Evolutionary conservation across 257 asterid species (phyloP), one percentile per base, ranked within the genome.

Genomic region (Craterostigma plantagineum): DNA sequence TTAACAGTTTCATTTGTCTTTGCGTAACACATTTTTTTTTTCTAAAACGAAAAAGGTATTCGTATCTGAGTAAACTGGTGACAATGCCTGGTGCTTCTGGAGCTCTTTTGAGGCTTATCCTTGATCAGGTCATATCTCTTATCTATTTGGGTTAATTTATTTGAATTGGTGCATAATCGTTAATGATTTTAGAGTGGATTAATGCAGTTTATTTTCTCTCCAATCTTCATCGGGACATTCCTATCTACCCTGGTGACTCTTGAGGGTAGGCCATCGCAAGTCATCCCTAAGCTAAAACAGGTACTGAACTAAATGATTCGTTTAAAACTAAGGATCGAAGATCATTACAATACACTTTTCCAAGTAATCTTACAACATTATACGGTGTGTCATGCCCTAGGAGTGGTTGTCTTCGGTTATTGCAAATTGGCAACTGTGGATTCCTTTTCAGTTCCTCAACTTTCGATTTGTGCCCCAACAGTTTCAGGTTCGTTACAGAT

Each of bases 381-480:
- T 45, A 36, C 44, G 11, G 33, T 39, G 6, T 39, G 35, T 35
- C 9, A 12, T 8, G 52, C 13, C 0, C 10, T 11, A 86, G 96
- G 94, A 81, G 52, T 86, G 96, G 96, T 69, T 81, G 54, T 65
- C 94, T 2, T 59, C 96, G n/a, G 87, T 86, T 61, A 38, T 86
- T 56, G 96, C 79, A 36, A 86, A 86, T 63, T 86, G 96, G 96
- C 91, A 81, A 60, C 76, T 86, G 3, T 86, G 96, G 96, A 73
- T 86, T 57, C 96, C 96, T 49, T 86, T 86, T 53, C 96, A 86
- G 63, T 86, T 86, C 65, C 63, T 86, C 57, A 86, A 86, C 69
- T 86, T 86, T 48, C 75, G 81, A n/a, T 81, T 77, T 41, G 94
- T 86, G 18, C 96, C 94, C 3, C 94, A 81, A 52, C 94, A 81